phyloP scores from a whole-genome alignment of 805 yeast genomes.

The Saturnispora besseyi region DNA sequence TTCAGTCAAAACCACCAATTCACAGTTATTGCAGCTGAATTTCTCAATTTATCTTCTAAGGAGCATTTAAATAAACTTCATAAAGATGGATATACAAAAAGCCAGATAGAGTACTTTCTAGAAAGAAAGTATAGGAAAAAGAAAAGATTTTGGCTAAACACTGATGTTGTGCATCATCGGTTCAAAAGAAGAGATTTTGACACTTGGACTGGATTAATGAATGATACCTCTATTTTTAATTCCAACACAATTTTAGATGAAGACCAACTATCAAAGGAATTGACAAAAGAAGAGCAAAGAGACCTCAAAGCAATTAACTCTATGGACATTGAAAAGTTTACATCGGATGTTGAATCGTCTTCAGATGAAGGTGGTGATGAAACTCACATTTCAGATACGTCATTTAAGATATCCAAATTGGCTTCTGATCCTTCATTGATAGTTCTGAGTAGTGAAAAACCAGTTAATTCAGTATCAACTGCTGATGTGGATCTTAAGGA shows the following conservation, averaged over 20 bases:
- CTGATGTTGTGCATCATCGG: conserved; percentile 22
- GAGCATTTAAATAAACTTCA: conserved; percentile 20
- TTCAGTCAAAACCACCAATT: conserved; percentile 29
- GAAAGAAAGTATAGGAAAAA: conserved; percentile 24
- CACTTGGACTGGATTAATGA: conserved; percentile 8
- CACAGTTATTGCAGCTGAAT: conserved; percentile 28
- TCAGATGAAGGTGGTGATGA: not conserved
- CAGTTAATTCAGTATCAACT: not conserved
- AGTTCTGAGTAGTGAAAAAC: not conserved
- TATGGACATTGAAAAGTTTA: not conserved
- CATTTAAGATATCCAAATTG: not conserved
- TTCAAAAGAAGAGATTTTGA: conserved; percentile 25
- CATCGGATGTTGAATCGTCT: not conserved
- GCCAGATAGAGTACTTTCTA: conserved; percentile 22
- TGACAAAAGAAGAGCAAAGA: not conserved
- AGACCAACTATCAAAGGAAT: conserved; percentile 1
- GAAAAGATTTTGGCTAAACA: conserved; percentile 16
- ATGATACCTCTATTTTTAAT: not conserved
- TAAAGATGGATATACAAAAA: conserved; percentile 18
- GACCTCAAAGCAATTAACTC: not conserved
- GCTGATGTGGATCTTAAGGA: not conserved
- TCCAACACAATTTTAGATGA: conserved; percentile 1
- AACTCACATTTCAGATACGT: not conserved
- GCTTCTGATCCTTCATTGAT: not conserved
- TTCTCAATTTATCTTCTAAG: conserved; percentile 22